Evolutionary conservation across 1,284 basidiomycete genomes (phyloP).

Genomic region (Coniferiporia sulphurascens): DNA sequence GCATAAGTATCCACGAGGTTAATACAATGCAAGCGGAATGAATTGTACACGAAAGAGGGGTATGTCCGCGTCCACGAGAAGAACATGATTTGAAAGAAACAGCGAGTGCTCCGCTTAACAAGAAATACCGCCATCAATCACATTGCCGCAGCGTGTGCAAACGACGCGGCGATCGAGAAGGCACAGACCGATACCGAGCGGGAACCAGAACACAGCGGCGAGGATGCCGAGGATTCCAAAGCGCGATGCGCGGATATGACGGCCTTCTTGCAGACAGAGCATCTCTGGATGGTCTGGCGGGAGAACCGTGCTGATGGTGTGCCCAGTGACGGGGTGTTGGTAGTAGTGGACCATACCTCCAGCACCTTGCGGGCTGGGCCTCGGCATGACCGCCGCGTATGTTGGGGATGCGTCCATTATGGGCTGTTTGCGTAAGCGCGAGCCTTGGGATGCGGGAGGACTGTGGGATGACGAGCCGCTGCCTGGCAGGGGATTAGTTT

Average conservation of each 20-base stretch:
- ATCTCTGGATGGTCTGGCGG: slow-evolving; percentile 76
- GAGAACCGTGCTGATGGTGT: slow-evolving; percentile 45
- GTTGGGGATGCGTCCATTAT: neutral
- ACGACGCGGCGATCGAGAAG: slow-evolving; percentile 63
- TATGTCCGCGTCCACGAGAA: neutral
- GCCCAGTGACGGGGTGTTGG: slow-evolving; percentile 42
- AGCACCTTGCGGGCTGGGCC: neutral
- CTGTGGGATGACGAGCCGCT: neutral
- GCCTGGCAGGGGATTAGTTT: neutral
- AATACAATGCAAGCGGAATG: neutral
- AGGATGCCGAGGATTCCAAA: slow-evolving; percentile 53
- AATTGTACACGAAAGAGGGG: neutral
- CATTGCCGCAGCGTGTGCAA: slow-evolving; percentile 52
- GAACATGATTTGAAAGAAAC: neutral
- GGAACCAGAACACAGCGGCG: slow-evolving; percentile 79
- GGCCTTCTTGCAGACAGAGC: slow-evolving; percentile 71
- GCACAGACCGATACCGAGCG: slow-evolving; percentile 69
- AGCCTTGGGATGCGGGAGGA: neutral
- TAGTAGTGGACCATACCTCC: slow-evolving; percentile 36
- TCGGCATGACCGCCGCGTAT: neutral
- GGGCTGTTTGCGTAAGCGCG: neutral
- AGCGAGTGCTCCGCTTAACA: slow-evolving; percentile 1
- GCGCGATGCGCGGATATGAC: slow-evolving; percentile 53
- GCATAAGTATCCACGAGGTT: too few species aligned
- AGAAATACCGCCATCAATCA: slow-evolving; percentile 25